phyloP scores from a whole-genome alignment of 2,329 filamentous ascomycete species.

The Scorias spongiosa region DNA sequence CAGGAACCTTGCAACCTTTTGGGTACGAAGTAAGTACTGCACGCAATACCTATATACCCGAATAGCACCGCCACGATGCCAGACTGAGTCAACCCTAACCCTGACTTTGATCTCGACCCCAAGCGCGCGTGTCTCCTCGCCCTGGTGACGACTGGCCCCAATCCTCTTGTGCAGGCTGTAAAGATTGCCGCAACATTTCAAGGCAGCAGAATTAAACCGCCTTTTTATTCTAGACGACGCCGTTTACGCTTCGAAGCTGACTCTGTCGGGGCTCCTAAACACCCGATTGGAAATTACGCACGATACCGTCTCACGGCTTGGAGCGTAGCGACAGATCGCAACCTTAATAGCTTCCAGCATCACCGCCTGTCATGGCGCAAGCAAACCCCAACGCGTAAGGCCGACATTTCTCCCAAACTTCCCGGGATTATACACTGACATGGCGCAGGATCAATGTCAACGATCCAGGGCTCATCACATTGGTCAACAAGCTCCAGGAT shows the following conservation, averaged over 20 bases:
- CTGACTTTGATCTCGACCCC: neutral
- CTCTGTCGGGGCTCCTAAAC: no score
- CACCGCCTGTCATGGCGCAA: slow-evolving; percentile 16
- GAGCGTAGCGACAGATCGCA: no score
- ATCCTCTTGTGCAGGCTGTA: neutral
- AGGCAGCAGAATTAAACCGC: neutral
- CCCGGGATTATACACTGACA: neutral
- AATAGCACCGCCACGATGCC: neutral
- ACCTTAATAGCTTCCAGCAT: neutral
- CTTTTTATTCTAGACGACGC: neutral
- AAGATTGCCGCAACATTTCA: neutral
- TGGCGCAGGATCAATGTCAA: slow-evolving; percentile 51
- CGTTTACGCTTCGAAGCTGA: no score
- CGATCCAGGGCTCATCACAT: slow-evolving; percentile 54
- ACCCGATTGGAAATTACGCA: no score
- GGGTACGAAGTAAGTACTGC: no score
- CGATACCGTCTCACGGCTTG: no score
- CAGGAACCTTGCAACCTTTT: no score
- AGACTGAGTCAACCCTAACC: neutral
- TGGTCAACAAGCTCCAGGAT: slow-evolving; percentile 99
- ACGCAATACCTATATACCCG: neutral
- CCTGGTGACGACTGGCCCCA: neutral
- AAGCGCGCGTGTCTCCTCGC: neutral
- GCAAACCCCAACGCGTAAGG: slow-evolving; percentile 17
- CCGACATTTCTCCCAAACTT: neutral